Base-by-base conservation (phyloP, 2,329 filamentous ascomycete genomes). In the Alternaria triticimaculans region DNA sequence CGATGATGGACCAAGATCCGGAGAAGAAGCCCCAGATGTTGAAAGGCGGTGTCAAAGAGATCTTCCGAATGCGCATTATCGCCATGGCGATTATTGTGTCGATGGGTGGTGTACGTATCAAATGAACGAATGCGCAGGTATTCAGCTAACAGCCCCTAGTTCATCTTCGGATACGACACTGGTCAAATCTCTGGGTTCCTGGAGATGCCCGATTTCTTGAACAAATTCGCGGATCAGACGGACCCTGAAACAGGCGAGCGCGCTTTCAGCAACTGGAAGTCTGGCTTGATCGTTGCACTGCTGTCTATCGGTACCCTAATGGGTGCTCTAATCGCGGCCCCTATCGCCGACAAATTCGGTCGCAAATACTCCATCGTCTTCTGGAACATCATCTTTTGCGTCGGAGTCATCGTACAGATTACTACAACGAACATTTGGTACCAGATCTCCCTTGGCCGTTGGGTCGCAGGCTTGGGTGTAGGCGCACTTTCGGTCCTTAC, bases 301-400 rank as follows among this genome's bases (percentile, higher is more conserved):
- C 84, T 93, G 15, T 93, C 90, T 0, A 89, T 90, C 21, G 91
- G 91, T 28, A 93, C 91, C 7, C 92, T 94, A 76, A 88, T 93
- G 64, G 91, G 92, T 26, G 87, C 90, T 6, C 82, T 94, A 3
- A 78, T 82, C 26, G 81, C 82, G 28, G 83, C 88, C 10, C 87
- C 86, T 25, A 80, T 91, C 43, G 87, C 88, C 41, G 89, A 91
- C 64, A 80, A 80, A 4, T 82, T 91, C 50, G 89, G 89, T 23
- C 87, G 89, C 14, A 85, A 87, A 30, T 80, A 86, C 41, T 87
- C 87, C 18, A 91, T 92, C 68, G 86, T 87, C n/a, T 79, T 83
- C 55, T 87, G 88, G 66, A 86, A 88, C 59, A 82, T 90, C 63
- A 87, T 89, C 76, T 88, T 89, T 71, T 88, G 86, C 66, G 79